A percentile compares a stretch with the other conserved stretches of the same genome.
Conservation (phyloP, 2,329 filamentous ascomycete genomes). For the Sporothrix sp. region DNA sequence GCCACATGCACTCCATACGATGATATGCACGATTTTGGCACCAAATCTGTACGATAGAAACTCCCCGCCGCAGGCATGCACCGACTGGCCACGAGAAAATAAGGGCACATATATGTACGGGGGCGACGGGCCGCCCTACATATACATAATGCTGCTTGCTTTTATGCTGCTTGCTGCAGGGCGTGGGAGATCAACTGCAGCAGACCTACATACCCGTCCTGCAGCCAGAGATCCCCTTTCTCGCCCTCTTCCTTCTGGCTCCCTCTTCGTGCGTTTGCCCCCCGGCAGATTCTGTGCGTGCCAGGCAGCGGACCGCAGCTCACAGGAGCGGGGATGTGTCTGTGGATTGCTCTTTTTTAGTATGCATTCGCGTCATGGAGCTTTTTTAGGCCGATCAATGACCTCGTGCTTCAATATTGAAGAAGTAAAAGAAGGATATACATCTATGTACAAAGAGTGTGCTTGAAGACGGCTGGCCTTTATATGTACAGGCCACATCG, state of each 20-base stretch:
- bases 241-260: neutral
- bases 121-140: slow-evolving; percentile 9
- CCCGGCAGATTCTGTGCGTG: too few species aligned
- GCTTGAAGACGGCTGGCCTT: too few species aligned
- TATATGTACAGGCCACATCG: too few species aligned
- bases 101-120: neutral
- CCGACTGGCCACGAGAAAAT: neutral
- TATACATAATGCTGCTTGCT: neutral
- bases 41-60: neutral
- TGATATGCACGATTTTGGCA: neutral
- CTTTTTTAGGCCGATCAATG: too few species aligned
- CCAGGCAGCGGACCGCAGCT: too few species aligned
- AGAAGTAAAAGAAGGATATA: too few species aligned
- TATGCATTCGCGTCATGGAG: too few species aligned
- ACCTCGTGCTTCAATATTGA: too few species aligned
- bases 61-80: neutral
- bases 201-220: slow-evolving; percentile 11
- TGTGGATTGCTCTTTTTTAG: too few species aligned
- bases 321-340: too few species aligned
- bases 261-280: neutral
- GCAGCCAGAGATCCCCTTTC: slow-evolving; percentile 4
- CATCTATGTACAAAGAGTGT: too few species aligned
- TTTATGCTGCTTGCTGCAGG: neutral
- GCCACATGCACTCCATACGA: neutral
- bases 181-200: slow-evolving; percentile 10